phyloP scores from a whole-genome alignment of 2,329 filamentous ascomycete species.

The Drechslerella coelobrocha region DNA sequence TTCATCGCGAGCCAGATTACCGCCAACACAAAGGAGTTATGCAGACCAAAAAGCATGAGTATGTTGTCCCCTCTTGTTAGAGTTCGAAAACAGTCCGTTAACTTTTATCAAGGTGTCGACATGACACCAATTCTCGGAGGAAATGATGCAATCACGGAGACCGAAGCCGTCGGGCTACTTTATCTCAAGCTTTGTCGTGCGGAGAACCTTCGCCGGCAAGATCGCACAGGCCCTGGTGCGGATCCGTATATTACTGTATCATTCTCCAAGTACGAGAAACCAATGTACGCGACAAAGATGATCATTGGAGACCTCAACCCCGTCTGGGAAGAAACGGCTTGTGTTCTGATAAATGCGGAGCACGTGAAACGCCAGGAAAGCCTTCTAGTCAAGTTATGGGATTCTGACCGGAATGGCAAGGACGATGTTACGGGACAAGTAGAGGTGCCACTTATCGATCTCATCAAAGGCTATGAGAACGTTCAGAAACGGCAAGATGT shows the following conservation, averaged over 20 bases:
- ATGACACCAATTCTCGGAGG: constrained; percentile 88
- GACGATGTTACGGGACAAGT: constrained; percentile 96
- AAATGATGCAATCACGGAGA: constrained; percentile 90
- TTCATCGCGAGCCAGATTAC: constrained; percentile 96
- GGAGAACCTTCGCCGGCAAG: constrained; percentile 86
- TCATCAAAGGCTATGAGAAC: constrained; percentile 90
- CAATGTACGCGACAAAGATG: constrained; percentile 95
- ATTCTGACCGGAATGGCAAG: constrained; percentile 85
- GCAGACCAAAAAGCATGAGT: constrained; percentile 91
- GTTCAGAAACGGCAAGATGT: constrained; percentile 90
- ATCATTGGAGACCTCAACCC: constrained; percentile 95
- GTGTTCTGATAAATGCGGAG: constrained; percentile 83
- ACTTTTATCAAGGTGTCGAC: constrained; percentile 67
- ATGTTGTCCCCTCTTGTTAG: constrained; percentile 60
- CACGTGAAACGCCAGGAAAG: constrained; percentile 93
- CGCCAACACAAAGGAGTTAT: constrained; percentile 85
- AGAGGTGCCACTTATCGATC: constrained; percentile 88
- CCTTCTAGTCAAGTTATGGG: constrained; percentile 92
- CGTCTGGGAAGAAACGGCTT: constrained; percentile 86
- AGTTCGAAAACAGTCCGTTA: neutral
- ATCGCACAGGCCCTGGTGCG: constrained; percentile 86
- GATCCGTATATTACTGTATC: constrained; percentile 95
- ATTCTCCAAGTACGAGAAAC: constrained; percentile 96
- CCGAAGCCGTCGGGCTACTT: constrained; percentile 80
- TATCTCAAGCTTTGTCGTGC: constrained; percentile 92